Conservation (phyloP, 2,329 filamentous ascomycete genomes). For the Peltaster fructicola region DNA sequence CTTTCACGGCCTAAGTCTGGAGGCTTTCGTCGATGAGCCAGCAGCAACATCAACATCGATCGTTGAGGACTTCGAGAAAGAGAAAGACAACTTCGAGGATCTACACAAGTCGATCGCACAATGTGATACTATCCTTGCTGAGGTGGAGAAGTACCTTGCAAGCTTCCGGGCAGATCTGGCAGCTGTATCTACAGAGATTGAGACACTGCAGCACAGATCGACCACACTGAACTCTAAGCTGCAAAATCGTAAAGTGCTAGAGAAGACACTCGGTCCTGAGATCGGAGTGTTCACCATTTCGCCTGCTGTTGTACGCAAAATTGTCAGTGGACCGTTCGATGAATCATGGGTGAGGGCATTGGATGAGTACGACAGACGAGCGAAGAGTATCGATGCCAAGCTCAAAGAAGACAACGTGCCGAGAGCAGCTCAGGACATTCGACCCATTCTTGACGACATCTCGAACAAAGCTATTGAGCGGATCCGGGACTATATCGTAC, state of each 20-base stretch:
- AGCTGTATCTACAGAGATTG: conserved; percentile 84
- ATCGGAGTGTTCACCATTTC: conserved; percentile 86
- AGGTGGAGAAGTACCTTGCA: conserved; percentile 79
- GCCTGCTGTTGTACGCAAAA: conserved; percentile 65
- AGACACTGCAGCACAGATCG: conserved; percentile 77
- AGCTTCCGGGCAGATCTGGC: conserved; percentile 90
- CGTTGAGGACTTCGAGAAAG: conserved; percentile 45
- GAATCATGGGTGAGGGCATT: conserved; percentile 74
- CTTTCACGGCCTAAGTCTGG: conserved; percentile 60
- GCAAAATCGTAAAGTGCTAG: conserved; percentile 76
- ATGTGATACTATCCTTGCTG: conserved; percentile 84
- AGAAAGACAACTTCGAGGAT: conserved; percentile 74
- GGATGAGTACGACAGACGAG: conserved; percentile 66
- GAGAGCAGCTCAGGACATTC: conserved; percentile 68
- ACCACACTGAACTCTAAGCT: conserved; percentile 65
- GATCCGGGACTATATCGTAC: conserved; percentile 84
- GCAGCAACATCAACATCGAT: conserved; percentile 14
- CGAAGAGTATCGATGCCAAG: conserved; percentile 52
- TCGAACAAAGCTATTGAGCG: conserved; percentile 80
- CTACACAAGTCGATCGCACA: conserved; percentile 74
- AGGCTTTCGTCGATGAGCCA: conserved; percentile 41
- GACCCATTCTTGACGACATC: conserved; percentile 68
- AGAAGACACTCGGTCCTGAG: conserved; percentile 69
- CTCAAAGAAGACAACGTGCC: conserved; percentile 41
- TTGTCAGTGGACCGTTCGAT: conserved; percentile 77